Conservation (phyloP, 176 grass and related monocot genomes). For the Aegilops speltoides region DNA sequence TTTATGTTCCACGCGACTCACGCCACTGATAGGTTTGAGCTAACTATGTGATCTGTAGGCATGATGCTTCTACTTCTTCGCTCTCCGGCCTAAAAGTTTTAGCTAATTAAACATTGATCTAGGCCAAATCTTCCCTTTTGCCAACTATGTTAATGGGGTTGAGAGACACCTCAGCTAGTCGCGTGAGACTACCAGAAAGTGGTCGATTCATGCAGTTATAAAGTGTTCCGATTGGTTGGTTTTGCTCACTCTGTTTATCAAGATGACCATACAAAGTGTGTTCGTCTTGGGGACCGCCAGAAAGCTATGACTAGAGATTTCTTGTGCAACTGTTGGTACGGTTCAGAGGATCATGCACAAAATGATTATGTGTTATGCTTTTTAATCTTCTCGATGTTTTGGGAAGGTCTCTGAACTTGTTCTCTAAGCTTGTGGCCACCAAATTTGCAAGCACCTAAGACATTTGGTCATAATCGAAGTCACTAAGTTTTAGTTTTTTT, state of each 20-base stretch:
- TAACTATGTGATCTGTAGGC: background rate
- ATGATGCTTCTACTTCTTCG: background rate
- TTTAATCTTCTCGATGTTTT: background rate
- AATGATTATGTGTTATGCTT: background rate
- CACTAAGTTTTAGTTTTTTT: no score
- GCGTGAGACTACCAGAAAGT: background rate
- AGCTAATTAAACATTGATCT: slow-evolving; percentile 10
- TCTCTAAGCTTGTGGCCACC: background rate
- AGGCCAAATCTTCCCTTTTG: slow-evolving; percentile 1
- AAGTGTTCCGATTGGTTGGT: background rate
- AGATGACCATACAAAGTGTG: background rate
- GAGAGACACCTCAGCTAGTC: background rate
- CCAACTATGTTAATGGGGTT: background rate
- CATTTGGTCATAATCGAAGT: no score
- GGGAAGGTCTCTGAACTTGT: background rate
- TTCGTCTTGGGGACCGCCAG: background rate
- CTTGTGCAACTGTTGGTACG: background rate
- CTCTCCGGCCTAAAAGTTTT: background rate
- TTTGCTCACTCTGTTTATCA: background rate
- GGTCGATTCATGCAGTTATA: background rate
- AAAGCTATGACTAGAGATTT: background rate
- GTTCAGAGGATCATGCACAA: background rate
- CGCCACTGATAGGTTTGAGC: background rate
- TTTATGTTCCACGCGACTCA: background rate
- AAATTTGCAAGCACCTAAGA: no score